Evolutionary conservation across 2,329 filamentous ascomycete genomes (phyloP).

Genomic region (Magnaporthiopsis poae): DNA sequence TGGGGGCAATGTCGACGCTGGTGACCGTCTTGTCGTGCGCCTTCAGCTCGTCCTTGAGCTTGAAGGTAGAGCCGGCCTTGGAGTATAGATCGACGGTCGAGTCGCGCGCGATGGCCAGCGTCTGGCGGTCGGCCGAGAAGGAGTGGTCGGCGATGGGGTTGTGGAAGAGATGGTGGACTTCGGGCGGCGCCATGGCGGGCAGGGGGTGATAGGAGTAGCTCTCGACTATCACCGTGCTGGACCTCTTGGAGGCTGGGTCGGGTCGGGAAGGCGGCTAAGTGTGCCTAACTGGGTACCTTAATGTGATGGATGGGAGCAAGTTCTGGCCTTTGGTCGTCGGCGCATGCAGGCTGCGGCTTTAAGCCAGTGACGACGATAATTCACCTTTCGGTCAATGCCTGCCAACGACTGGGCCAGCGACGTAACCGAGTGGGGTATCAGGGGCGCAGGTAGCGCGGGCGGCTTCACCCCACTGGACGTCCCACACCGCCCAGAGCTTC

Average conservation of each 20-base stretch:
- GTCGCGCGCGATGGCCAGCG: constrained; percentile 83
- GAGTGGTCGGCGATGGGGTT: constrained; percentile 94
- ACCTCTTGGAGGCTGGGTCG: not conserved
- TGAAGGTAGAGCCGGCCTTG: constrained; percentile 62
- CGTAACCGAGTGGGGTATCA: too few relatives aligned
- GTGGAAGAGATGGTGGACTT: constrained; percentile 96
- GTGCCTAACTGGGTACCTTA: too few relatives aligned
- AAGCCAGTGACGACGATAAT: not conserved
- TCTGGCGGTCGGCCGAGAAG: constrained; percentile 84
- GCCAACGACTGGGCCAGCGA: too few relatives aligned
- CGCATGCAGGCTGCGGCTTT: constrained; percentile 1
- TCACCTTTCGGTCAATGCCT: too few relatives aligned
- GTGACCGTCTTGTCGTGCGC: constrained; percentile 97
- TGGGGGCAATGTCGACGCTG: constrained; percentile 86
- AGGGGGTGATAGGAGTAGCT: constrained; percentile 74
- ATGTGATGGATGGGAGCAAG: not conserved
- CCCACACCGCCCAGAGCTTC: too few relatives aligned
- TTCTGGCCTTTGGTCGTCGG: not conserved
- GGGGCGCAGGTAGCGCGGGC: too few relatives aligned
- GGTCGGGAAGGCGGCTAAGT: not conserved
- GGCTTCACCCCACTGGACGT: too few relatives aligned
- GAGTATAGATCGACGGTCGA: constrained; percentile 82
- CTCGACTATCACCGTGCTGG: constrained; percentile 72
- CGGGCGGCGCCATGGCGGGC: constrained; percentile 64
- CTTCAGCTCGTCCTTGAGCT: constrained; percentile 82